phyloP scores from a whole-genome alignment of 371 early-diverging fungal species.

The Mucor lusitanicus region DNA sequence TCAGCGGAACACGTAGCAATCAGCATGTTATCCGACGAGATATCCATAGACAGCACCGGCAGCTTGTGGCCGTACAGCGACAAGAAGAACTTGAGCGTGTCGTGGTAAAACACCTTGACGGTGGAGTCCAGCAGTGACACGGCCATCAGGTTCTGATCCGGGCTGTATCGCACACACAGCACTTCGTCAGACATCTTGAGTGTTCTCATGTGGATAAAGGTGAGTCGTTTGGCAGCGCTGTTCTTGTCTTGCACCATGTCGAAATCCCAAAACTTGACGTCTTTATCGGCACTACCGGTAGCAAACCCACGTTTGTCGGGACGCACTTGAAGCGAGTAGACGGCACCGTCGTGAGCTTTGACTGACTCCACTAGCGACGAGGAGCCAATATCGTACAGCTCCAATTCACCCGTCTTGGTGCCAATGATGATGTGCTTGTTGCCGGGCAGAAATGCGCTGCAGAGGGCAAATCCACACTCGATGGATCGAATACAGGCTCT shows the following conservation, averaged over 20 bases:
- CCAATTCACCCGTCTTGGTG: conserved; percentile 87
- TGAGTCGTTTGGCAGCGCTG: conserved; percentile 56
- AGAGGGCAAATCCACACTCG: conserved; percentile 84
- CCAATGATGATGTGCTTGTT: conserved; percentile 87
- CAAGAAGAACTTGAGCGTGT: conserved; percentile 94
- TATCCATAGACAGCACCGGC: conserved; percentile 94
- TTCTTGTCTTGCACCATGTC: conserved; percentile 49
- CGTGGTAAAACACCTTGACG: conserved; percentile 94
- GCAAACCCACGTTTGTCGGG: conserved; percentile 88
- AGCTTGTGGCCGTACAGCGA: conserved; percentile 95
- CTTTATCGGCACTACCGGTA: conserved; percentile 93
- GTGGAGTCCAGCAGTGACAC: conserved; percentile 92
- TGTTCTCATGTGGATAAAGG: conserved; percentile 85
- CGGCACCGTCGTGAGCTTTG: conserved; percentile 87
- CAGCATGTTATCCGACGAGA: conserved; percentile 88
- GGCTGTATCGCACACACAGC: conserved; percentile 82
- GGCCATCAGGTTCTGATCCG: conserved; percentile 85
- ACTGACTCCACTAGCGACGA: conserved; percentile 80
- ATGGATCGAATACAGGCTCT: conserved; percentile 84
- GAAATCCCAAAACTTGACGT: conserved; percentile 97
- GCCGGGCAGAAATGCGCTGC: conserved; percentile 90
- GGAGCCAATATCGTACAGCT: conserved; percentile 86
- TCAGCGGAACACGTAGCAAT: conserved; percentile 93
- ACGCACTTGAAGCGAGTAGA: conserved; percentile 86
- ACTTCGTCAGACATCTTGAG: conserved; percentile 94